Percentiles rank a stretch among this genome's conserved stretches.
phyloP scores from a whole-genome alignment of 345 rosid species.

The Aquilaria malaccensis region DNA sequence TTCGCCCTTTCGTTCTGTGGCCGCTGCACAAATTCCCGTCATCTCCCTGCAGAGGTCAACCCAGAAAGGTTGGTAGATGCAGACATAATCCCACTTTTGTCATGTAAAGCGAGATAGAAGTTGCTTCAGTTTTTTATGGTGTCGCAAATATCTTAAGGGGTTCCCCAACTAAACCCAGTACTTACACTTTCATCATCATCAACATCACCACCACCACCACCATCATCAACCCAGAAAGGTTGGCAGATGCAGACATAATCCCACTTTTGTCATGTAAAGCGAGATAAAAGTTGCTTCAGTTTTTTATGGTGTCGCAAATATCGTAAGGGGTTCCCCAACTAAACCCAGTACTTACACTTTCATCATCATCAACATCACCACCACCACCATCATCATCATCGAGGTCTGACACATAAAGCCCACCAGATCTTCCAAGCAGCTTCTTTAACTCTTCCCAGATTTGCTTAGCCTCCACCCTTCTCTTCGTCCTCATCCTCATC shows the following conservation, averaged over 20 bases:
- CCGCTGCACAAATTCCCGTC: constrained; percentile 54
- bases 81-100: not conserved
- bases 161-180: constrained; percentile 7
- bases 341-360: constrained; percentile 46
- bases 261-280: not conserved
- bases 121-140: not conserved
- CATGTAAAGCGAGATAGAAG: not conserved
- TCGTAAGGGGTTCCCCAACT: constrained; percentile 8
- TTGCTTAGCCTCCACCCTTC: constrained; percentile 86
- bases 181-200: constrained; percentile 58
- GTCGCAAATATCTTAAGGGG: constrained; percentile 2
- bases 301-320: not conserved
- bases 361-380: constrained; percentile 27
- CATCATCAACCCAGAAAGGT: constrained; percentile 39
- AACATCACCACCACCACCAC: constrained; percentile 22
- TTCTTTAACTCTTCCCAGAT: constrained; percentile 96
- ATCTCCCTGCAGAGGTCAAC: constrained; percentile 38
- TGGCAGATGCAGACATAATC: not conserved
- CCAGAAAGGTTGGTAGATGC: not conserved
- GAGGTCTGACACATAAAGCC: constrained; percentile 63
- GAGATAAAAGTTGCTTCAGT: not conserved
- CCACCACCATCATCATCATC: constrained; percentile 63
- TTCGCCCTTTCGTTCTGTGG: constrained; percentile 61
- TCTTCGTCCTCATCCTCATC: constrained; percentile 92
- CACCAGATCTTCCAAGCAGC: constrained; percentile 66